A percentile compares a stretch with the other conserved stretches of the same genome.
phyloP scores from a whole-genome alignment of 164 flowering plant genomes.

The Litsea cubeba region DNA sequence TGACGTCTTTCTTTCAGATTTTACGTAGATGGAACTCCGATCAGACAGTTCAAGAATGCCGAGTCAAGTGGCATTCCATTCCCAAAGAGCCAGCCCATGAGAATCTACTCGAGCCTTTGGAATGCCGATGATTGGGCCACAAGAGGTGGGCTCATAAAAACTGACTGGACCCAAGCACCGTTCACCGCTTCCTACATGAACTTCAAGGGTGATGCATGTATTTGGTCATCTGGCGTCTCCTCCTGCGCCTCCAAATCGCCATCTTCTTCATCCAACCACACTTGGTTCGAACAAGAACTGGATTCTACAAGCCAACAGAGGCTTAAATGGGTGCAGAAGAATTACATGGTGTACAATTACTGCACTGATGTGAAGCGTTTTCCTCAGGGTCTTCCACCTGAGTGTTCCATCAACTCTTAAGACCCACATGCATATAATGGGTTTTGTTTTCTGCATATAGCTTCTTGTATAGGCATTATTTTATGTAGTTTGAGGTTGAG shows the following conservation, averaged over 20 bases:
- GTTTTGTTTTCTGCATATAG: too few relatives aligned
- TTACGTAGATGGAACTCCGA: conserved; percentile 9
- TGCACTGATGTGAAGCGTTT: conserved; percentile 13
- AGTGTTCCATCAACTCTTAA: not conserved
- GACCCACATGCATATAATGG: too few relatives aligned
- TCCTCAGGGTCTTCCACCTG: conserved; percentile 12
- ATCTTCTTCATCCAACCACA: not conserved
- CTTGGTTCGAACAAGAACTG: conserved; percentile 1
- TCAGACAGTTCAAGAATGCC: conserved; percentile 11
- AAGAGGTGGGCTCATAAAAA: conserved; percentile 9
- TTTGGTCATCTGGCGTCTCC: conserved; percentile 1
- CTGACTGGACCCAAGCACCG: conserved; percentile 12
- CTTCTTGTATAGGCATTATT: too few relatives aligned
- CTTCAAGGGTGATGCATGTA: conserved; percentile 4
- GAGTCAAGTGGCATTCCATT: conserved; percentile 7
- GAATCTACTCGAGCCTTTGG: conserved; percentile 13
- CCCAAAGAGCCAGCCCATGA: conserved; percentile 13
- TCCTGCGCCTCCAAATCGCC: conserved; percentile 2
- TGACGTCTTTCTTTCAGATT: conserved; percentile 2
- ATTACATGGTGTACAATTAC: conserved; percentile 13
- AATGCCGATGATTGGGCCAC: conserved; percentile 15
- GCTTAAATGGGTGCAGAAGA: conserved; percentile 7
- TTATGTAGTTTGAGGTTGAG: too few relatives aligned
- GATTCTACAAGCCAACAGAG: not conserved
- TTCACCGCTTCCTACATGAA: conserved; percentile 5